Conservation (phyloP, 1,284 basidiomycete species). For the Austroboletus niveus region DNA sequence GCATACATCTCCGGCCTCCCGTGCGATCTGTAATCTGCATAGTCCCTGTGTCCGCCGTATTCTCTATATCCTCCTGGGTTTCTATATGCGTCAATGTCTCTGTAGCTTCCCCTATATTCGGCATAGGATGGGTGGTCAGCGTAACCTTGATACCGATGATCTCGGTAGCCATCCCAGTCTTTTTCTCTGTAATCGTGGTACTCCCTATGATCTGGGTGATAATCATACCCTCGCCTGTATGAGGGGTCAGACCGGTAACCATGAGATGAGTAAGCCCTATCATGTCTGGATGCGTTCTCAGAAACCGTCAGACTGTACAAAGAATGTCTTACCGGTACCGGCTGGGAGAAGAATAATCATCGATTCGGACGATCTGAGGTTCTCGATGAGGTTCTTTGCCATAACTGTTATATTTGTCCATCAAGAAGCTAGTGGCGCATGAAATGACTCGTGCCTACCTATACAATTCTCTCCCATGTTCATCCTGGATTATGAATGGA, state of each 20-base stretch:
- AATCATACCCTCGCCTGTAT: slow-evolving; percentile 23
- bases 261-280: slow-evolving; percentile 27
- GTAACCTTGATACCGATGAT: slow-evolving; percentile 23
- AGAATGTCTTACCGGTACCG: slow-evolving; percentile 19
- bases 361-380: slow-evolving; percentile 28
- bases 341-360: slow-evolving; percentile 21
- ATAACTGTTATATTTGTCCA: slow-evolving; percentile 27
- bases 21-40: slow-evolving; percentile 20
- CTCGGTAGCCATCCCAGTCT: slow-evolving; percentile 19
- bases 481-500: slow-evolving; percentile 49
- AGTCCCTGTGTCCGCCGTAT: slow-evolving; percentile 17
- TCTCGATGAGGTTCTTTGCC: slow-evolving; percentile 27
- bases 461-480: slow-evolving; percentile 47
- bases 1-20: slow-evolving; percentile 15
- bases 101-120: slow-evolving; percentile 22
- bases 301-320: slow-evolving; percentile 1
- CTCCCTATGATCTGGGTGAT: slow-evolving; percentile 21
- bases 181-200: slow-evolving; percentile 23
- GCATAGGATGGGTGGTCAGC: slow-evolving; percentile 15
- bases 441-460: slow-evolving; percentile 31
- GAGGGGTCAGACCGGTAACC: slow-evolving; percentile 25
- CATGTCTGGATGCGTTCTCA: slow-evolving; percentile 19
- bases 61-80: slow-evolving; percentile 13
- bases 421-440: slow-evolving; percentile 5
- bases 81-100: slow-evolving; percentile 13